Base-by-base conservation (phyloP, 75 land plant genomes). In the Picea sitchensis region DNA sequence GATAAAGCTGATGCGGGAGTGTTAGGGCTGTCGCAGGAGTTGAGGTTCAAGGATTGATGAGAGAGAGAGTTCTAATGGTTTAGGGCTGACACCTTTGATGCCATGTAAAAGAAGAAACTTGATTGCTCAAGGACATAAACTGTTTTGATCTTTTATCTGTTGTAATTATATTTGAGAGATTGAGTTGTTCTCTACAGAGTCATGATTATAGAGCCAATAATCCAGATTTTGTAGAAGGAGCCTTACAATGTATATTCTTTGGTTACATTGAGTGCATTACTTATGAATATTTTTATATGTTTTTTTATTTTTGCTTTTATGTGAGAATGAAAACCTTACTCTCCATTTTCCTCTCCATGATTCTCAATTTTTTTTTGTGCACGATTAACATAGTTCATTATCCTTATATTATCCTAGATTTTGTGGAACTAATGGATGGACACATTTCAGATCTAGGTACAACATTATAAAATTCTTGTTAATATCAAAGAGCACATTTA, bases 401-500 rank as follows among this genome's bases (percentile, higher is more conserved):
- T 32, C 38, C 15, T 31, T 65, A 65, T 65, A 26, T 4, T 26
- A 65, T 65, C 30, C 4, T 65, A 31, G 31, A 31, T 26, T 31
- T 64, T 26, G 32, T 64, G 38, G 18, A 65, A 65, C 69, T 65
- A 32, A 65, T 15, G 34, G 69, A 65, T 26, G 32, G 69, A 14
- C 32, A 65, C 54, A 32, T 23, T 62, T 62, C 30, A 23, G 32
- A 65, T 32, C 4, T 32, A 65, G 34, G 69, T 11, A 65, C 13
- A 65, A 17, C 69, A 65, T 65, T 65, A 65, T 65, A 31, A 15
- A 65, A 65, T 65, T 65, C 18, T 65, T 65, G 4, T 65, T 65
- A 65, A 36, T 32, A 31, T 14, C 17, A 34, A 65, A 34, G 34
- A 65, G 4, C 69, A 65, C 34, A 51, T 34, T 15, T 65, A 3